Percentiles rank a stretch among this genome's conserved stretches.
These are phyloP conservation scores for Skeletonema costatum DNA, from an alignment of 108 stramenopile genomes.

Conservation along the genomic window DNA sequence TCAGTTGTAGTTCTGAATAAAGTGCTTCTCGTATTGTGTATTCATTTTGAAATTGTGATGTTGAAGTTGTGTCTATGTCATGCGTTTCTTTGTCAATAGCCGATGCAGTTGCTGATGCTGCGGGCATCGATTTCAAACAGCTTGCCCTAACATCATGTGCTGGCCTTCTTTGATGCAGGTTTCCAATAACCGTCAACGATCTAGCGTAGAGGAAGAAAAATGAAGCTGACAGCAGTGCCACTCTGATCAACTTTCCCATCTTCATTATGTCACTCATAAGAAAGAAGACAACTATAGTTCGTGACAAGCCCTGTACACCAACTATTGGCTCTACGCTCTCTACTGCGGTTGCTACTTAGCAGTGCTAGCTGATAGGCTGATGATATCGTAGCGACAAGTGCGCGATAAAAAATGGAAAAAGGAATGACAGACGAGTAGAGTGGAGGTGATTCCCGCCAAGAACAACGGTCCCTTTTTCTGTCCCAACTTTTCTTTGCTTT, in stretches of 20 bases:
- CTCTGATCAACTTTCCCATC: not conserved
- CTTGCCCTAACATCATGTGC: not conserved
- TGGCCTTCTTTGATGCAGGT: not conserved
- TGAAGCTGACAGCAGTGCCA: not conserved
- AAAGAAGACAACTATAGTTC: no score
- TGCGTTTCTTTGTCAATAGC: not conserved
- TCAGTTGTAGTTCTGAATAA: not conserved
- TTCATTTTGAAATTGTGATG: not conserved
- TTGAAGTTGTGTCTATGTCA: not conserved
- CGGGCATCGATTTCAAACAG: not conserved
- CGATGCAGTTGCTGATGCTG: not conserved
- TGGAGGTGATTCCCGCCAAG: no score
- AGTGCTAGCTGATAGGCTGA: no score
- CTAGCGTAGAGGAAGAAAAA: not conserved
- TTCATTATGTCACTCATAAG: not conserved
- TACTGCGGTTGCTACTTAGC: no score
- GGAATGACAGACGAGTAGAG: no score
- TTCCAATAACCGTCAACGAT: not conserved
- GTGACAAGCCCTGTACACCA: no score
- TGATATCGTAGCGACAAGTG: no score
- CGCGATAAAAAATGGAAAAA: no score
- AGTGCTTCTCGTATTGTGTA: conserved; percentile 6
- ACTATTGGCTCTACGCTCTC: no score
- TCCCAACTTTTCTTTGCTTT: no score
- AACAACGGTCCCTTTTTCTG: no score